A percentile compares a stretch with the other conserved stretches of the same genome.
phyloP scores from a whole-genome alignment of 352 stramenopile genomes.

The Phytophthora niederhauseri region DNA sequence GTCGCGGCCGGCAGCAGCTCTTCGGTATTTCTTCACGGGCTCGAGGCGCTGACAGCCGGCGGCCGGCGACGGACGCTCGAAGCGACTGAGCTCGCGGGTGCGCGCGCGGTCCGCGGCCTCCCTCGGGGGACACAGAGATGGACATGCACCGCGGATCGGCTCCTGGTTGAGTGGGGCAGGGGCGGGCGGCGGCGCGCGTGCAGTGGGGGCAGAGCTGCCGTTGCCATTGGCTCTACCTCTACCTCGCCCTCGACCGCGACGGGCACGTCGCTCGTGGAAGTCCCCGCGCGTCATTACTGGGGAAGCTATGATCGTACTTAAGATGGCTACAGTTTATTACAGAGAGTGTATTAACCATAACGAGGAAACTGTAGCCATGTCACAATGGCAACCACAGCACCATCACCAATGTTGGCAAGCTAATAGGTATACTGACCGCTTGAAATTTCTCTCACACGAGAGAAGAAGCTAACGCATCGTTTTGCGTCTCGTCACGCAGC shows the following conservation, averaged over 20 bases:
- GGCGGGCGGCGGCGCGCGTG: background rate
- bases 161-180: slow-evolving; percentile 9
- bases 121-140: slow-evolving; percentile 35
- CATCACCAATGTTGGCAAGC: no score
- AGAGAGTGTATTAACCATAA: no score
- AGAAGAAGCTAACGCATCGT: no score
- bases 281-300: slow-evolving; percentile 5
- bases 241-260: slow-evolving; percentile 1
- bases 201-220: background rate
- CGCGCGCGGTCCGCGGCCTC: slow-evolving; percentile 42
- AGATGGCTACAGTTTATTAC: background rate
- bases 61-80: slow-evolving; percentile 33
- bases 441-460: no score
- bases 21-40: slow-evolving; percentile 63
- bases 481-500: no score
- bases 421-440: no score
- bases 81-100: slow-evolving; percentile 53
- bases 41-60: slow-evolving; percentile 11
- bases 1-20: slow-evolving; percentile 49
- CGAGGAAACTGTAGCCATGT: no score
- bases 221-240: background rate
- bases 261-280: background rate
- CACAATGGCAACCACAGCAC: no score
- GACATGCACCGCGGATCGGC: slow-evolving; percentile 38
- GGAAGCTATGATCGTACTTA: background rate